These are phyloP conservation scores for Cicer bijugum DNA, from an alignment of 306 rosid species.

Conservation along the genomic window DNA sequence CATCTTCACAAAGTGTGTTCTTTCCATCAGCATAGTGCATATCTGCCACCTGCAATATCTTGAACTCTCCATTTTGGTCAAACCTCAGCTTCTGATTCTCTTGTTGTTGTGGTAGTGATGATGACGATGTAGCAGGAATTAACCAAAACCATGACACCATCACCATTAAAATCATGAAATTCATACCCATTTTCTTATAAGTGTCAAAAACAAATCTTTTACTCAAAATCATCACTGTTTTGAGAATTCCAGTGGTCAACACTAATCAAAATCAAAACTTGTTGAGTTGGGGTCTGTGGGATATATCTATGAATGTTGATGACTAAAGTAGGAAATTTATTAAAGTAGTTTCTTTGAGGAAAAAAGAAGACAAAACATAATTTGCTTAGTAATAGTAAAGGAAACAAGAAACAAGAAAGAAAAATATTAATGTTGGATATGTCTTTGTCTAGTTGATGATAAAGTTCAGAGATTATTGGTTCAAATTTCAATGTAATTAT, in stretches of 20 bases:
- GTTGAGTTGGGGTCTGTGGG: slow-evolving; percentile 1
- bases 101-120: not conserved
- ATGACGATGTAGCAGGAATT: slow-evolving; percentile 37
- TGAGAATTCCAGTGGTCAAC: not conserved
- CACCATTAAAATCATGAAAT: slow-evolving; percentile 29
- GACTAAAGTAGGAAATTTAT: not conserved
- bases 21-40: slow-evolving; percentile 89
- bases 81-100: slow-evolving; percentile 58
- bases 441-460: slow-evolving; percentile 1
- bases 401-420: not conserved
- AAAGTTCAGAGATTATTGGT: not conserved
- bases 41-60: slow-evolving; percentile 94
- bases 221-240: slow-evolving; percentile 41
- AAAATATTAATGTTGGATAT: not conserved
- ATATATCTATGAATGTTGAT: not conserved
- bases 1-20: slow-evolving; percentile 65
- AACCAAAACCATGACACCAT: slow-evolving; percentile 19
- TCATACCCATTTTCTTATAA: slow-evolving; percentile 36
- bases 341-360: not conserved
- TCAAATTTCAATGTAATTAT: not conserved
- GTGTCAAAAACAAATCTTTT: slow-evolving; percentile 30
- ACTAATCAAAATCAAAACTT: slow-evolving; percentile 38
- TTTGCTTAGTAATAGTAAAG: not conserved
- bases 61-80: slow-evolving; percentile 68
- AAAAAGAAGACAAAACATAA: slow-evolving; percentile 7